A percentile compares a stretch with the other conserved stretches of the same genome.
phyloP scores from a whole-genome alignment of 2,329 filamentous ascomycete species.

The Byssothecium circinans region DNA sequence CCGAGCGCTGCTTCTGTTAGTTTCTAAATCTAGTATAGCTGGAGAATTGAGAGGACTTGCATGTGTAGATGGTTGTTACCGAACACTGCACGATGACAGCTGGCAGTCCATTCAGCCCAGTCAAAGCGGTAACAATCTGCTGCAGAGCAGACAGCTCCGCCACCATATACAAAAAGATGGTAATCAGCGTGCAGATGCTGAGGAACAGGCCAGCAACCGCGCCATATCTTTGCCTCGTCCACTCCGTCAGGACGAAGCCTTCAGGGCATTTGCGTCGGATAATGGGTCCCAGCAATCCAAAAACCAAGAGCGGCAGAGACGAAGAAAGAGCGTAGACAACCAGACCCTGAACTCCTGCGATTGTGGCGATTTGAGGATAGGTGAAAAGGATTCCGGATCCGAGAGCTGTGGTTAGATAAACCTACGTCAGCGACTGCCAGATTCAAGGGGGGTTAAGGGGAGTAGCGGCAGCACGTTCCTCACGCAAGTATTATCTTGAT shows the following conservation, averaged over 20 bases:
- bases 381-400: constrained; percentile 82
- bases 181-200: constrained; percentile 76
- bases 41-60: constrained; percentile 48
- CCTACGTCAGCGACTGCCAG: constrained; percentile 39
- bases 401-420: constrained; percentile 60
- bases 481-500: constrained; percentile 99
- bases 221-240: constrained; percentile 79
- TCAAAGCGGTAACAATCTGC: constrained; percentile 74
- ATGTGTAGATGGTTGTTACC: constrained; percentile 82
- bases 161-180: constrained; percentile 85
- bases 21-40: neutral
- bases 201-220: constrained; percentile 69
- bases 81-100: constrained; percentile 76
- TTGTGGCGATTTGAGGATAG: constrained; percentile 78
- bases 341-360: constrained; percentile 76
- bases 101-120: constrained; percentile 72
- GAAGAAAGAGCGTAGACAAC: constrained; percentile 75
- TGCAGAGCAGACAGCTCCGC: constrained; percentile 79
- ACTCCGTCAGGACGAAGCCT: constrained; percentile 82
- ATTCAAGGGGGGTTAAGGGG: constrained; percentile 45
- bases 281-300: constrained; percentile 73
- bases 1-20: constrained; percentile 63
- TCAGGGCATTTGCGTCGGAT: constrained; percentile 79
- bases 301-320: constrained; percentile 71
- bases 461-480: constrained; percentile 92